A percentile compares a stretch with the other conserved stretches of the same genome.
phyloP scores from a whole-genome alignment of 2,329 filamentous ascomycete species.

The Trichothecium roseum region DNA sequence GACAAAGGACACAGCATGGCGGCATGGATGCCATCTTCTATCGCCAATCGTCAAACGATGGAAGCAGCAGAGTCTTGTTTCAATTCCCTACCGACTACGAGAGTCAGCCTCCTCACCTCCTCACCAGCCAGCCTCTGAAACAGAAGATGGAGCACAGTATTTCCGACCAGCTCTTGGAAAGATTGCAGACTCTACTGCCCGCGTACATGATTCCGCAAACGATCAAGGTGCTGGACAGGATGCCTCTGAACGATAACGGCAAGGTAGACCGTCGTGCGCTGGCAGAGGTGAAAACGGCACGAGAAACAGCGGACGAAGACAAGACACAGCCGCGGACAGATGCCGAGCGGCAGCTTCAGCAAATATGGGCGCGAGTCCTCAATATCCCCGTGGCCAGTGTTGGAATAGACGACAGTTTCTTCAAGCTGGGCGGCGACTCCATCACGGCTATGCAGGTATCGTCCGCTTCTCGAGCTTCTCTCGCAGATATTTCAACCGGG shows the following conservation, averaged over 20 bases:
- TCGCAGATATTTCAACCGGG: constrained; percentile 1
- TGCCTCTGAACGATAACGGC: constrained; percentile 15
- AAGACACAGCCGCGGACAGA: constrained; percentile 3
- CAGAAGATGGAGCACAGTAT: background rate
- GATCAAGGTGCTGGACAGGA: constrained; percentile 11
- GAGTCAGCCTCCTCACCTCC: background rate
- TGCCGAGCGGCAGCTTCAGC: background rate
- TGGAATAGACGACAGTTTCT: constrained; percentile 8
- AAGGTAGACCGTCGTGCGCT: constrained; percentile 13
- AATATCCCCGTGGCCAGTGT: constrained; percentile 4
- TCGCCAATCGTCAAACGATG: constrained; percentile 17
- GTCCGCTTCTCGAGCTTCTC: constrained; percentile 18
- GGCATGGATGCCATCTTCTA: constrained; percentile 10
- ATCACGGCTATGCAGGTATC: constrained; percentile 32
- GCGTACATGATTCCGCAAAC: constrained; percentile 15
- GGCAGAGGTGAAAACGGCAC: background rate
- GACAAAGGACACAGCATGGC: constrained; percentile 15
- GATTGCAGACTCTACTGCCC: constrained; percentile 6
- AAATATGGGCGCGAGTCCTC: constrained; percentile 3
- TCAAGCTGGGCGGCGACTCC: constrained; percentile 30
- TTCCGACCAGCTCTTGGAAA: background rate
- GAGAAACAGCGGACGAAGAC: background rate
- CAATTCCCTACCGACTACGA: constrained; percentile 7
- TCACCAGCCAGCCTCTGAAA: constrained; percentile 1
- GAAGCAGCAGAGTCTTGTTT: constrained; percentile 7